Percentiles rank a stretch among this genome's conserved stretches.
phyloP scores from a whole-genome alignment of 2,329 filamentous ascomycete species.

The Beauveria asiatica region DNA sequence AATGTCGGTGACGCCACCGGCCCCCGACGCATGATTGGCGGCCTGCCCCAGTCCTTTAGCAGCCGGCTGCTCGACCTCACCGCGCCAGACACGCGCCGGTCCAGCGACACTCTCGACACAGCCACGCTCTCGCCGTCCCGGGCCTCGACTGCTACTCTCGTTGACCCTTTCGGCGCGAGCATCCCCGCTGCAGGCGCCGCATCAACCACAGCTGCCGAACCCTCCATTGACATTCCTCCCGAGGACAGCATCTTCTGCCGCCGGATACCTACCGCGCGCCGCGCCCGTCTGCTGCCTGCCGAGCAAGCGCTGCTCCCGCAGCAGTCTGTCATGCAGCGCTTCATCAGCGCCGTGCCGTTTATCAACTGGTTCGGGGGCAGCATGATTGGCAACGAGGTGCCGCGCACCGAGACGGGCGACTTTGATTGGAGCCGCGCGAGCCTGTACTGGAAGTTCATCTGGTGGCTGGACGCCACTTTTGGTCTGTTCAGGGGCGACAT shows the following conservation, averaged over 20 bases:
- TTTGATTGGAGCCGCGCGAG: slow-evolving; percentile 68
- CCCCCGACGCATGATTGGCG: slow-evolving; percentile 17
- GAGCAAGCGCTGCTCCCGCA: slow-evolving; percentile 64
- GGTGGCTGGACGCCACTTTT: slow-evolving; percentile 52
- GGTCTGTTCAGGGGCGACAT: slow-evolving; percentile 52
- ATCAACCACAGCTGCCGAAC: slow-evolving; percentile 16
- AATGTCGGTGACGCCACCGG: slow-evolving; percentile 19
- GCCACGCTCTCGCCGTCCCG: slow-evolving; percentile 39
- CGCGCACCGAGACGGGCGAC: slow-evolving; percentile 60
- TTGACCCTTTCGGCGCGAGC: slow-evolving; percentile 19
- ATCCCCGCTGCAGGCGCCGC: slow-evolving; percentile 9
- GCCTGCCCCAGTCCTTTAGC: slow-evolving; percentile 28
- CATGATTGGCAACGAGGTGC: slow-evolving; percentile 69
- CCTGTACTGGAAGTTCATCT: slow-evolving; percentile 60
- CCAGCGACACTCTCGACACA: slow-evolving; percentile 50
- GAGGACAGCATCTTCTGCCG: slow-evolving; percentile 44
- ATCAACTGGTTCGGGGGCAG: slow-evolving; percentile 63
- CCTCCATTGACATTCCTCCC: slow-evolving; percentile 20
- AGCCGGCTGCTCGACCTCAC: slow-evolving; percentile 30
- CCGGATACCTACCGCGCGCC: slow-evolving; percentile 58
- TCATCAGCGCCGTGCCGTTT: slow-evolving; percentile 59
- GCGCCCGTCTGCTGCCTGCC: slow-evolving; percentile 56
- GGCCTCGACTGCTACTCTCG: slow-evolving; percentile 38
- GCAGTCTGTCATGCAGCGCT: slow-evolving; percentile 53
- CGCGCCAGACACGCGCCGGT: slow-evolving; percentile 38